Base-by-base conservation (phyloP, 2,329 filamentous ascomycete species). In the Colletotrichum sp. region DNA sequence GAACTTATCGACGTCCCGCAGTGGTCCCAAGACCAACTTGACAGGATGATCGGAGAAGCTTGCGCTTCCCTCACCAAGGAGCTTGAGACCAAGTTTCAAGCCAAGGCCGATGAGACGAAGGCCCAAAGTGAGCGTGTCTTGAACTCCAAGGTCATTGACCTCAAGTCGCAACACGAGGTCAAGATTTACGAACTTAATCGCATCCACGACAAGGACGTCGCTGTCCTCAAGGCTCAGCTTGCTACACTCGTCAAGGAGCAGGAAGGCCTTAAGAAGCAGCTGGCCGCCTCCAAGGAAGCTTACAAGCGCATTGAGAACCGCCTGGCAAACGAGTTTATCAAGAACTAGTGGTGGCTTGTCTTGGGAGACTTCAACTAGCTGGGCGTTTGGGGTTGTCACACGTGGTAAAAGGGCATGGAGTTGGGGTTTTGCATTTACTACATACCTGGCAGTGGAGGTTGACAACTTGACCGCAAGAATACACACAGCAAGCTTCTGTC, bases 31-130 rank as follows among this genome's bases (percentile, higher is more conserved):
- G 39, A 44, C 9, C 39, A 44, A n/a, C 39, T 44, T 10, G 39
- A 44, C 39, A 44, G 0, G 1, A 2, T 18, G 39, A 0, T 44
- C 5, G 0, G 9, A 0, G 18, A 44, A 0, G 8, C 39, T 0
- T 1, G 39, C 18, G 39, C 39, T 1, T n/a, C 39, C 0, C 39
- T 44, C 39, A 0, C 39, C 39, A 44, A 44, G 39, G 18, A 44
- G 39, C 39, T 44, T n/a, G 0, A 44, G 18, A 1, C 0, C 0
- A 0, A 44, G 8, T 44, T 44, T 1, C 39, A 44, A 10, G 39
- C 39, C 39, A n/a, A 44, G 39, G 0, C 39, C 1, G 18, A 44
- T n/a, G 0, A 44, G 39, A n/a, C 0, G 2, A 44, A 6, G 18
- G 39, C 39, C 8, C 34, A 36, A 36, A 36, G 15, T 10, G 39